phyloP scores from a whole-genome alignment of 768 basidiomycete genomes.

The Leccinum obscurum region DNA sequence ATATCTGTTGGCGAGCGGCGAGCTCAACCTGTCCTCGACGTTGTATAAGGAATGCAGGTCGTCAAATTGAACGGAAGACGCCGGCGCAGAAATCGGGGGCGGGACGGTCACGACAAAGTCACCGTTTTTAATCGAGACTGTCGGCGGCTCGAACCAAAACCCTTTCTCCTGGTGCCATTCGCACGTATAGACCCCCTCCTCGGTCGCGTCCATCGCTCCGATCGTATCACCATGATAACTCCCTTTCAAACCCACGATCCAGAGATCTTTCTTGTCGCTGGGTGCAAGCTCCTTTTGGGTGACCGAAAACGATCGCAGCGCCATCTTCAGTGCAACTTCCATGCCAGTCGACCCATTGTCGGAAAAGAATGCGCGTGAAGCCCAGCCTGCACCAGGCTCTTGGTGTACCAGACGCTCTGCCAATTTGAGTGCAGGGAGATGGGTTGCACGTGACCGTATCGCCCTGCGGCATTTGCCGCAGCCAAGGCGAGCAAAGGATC shows the following conservation, averaged over 20 bases:
- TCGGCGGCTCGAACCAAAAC: constrained; percentile 91
- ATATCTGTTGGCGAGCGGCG: constrained; percentile 66
- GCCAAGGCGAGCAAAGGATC: constrained; percentile 76
- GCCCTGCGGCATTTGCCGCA: constrained; percentile 85
- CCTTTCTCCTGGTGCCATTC: constrained; percentile 96
- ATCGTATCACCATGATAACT: constrained; percentile 99
- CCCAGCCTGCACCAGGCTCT: constrained; percentile 91
- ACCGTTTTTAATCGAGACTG: constrained; percentile 67
- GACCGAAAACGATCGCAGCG: constrained; percentile 64
- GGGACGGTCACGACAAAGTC: constrained; percentile 55
- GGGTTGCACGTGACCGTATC: constrained; percentile 95
- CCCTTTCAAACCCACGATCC: constrained; percentile 83
- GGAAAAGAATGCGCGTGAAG: constrained; percentile 85
- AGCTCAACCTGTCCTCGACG: constrained; percentile 56
- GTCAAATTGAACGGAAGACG: constrained; percentile 24
- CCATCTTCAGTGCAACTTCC: constrained; percentile 99
- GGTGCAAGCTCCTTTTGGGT: constrained; percentile 37
- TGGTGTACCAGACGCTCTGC: constrained; percentile 72
- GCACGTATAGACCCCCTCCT: constrained; percentile 89
- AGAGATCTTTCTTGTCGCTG: constrained; percentile 51
- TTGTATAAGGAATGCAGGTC: constrained; percentile 69
- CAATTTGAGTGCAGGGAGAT: constrained; percentile 81
- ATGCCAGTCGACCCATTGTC: constrained; percentile 96
- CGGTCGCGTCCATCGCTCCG: constrained; percentile 94
- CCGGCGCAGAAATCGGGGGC: constrained; percentile 39